Base-by-base conservation (phyloP, 2,329 filamentous ascomycete genomes). In the Cercospora beticola region DNA sequence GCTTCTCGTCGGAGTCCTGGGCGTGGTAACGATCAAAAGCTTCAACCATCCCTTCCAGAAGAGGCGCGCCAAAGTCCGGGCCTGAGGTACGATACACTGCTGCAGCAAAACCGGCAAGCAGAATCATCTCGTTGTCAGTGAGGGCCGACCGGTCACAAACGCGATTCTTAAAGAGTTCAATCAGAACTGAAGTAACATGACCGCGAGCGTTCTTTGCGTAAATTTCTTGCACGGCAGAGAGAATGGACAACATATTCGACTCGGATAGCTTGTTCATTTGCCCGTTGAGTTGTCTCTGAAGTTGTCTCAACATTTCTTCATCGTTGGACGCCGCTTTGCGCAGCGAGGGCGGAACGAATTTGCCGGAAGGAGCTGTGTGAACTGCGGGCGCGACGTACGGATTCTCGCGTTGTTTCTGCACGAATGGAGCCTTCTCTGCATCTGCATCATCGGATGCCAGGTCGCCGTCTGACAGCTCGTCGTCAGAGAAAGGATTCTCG, bases 211-310 rank as follows among this genome's bases (percentile, higher is more conserved):
- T 89, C 52, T 90, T 89, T 65, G 90, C 87, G 78, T 98, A 99
- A 1, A 98, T 83, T 69, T 90, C 88, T 76, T 97, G 93, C 33
- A 97, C 85, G 18, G 96, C 91, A 54, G 87, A 86, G 3, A 97
- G 82, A 64, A 98, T 97, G 1, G 92, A 91, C 5, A 97, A 80
- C 71, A 99, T 84, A 74, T 95, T 98, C 43, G 93, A 89, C 77
- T 98, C 94, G 0, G 95, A 97, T 33, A 99, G 85, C 77, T 94
- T 90, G 79, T 99, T 99, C 77, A 99, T 86, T 18, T 95, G 86
- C 76, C 95, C 94, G 78, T 98, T 93, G 0, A 92, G 85, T 76
- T 96, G 92, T 70, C 92, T 88, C 68, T 89, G 89, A 61, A 99
- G 82, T 46, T 91, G 89, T 12, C 84, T 84, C 59, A 91, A 83